Conservation (phyloP, 768 basidiomycete genomes). For the Chalciporus sphaerocephalus region DNA sequence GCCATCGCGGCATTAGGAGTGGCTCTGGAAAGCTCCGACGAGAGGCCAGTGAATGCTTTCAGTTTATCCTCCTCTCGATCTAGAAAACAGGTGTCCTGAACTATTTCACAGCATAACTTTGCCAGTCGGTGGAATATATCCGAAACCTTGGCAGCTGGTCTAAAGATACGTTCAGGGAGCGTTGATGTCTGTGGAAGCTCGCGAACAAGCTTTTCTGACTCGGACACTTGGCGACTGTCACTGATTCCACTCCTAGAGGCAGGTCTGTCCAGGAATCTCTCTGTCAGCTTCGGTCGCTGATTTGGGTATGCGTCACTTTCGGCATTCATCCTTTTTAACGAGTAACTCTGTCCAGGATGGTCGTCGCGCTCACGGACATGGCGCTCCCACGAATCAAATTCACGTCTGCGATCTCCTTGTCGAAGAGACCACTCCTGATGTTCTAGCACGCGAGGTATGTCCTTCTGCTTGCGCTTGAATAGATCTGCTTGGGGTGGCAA, state of each 20-base stretch:
- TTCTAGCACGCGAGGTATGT: slow-evolving; percentile 20
- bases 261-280: slow-evolving; percentile 14
- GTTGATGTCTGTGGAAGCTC: not conserved
- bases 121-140: slow-evolving; percentile 41
- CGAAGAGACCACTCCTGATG: slow-evolving; percentile 18
- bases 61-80: slow-evolving; percentile 45
- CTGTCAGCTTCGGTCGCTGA: slow-evolving; percentile 26
- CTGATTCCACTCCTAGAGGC: slow-evolving; percentile 3
- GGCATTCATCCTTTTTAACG: slow-evolving; percentile 27
- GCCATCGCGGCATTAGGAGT: slow-evolving; percentile 39
- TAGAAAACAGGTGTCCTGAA: slow-evolving; percentile 40
- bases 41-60: slow-evolving; percentile 47
- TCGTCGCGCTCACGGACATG: slow-evolving; percentile 18
- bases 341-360: slow-evolving; percentile 10
- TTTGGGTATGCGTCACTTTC: slow-evolving; percentile 23
- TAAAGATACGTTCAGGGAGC: slow-evolving; percentile 2
- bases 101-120: slow-evolving; percentile 41
- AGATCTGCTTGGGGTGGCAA: slow-evolving; percentile 43
- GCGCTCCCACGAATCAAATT: slow-evolving; percentile 20
- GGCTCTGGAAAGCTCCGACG: slow-evolving; percentile 43
- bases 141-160: slow-evolving; percentile 11
- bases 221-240: slow-evolving; percentile 2
- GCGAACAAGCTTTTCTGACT: slow-evolving; percentile 5
- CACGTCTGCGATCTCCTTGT: slow-evolving; percentile 22
- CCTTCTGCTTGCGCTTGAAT: slow-evolving; percentile 33